Evolutionary conservation across 1,284 basidiomycete species (phyloP), one percentile per base, ranked within the genome.

Genomic region (Porodaedalea pini): DNA sequence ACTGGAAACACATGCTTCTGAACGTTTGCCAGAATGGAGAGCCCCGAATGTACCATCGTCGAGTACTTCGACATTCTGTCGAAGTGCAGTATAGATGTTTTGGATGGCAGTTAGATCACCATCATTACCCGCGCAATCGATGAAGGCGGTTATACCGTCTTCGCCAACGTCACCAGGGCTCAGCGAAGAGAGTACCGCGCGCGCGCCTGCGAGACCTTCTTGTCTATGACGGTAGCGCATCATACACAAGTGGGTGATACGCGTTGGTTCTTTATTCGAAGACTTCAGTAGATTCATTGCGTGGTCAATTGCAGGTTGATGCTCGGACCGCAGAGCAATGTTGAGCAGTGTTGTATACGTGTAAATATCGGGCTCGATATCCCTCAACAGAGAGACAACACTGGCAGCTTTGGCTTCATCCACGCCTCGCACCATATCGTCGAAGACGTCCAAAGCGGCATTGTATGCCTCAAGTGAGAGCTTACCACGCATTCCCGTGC

Each of bases 281-380:
- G 73, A 66, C 40, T 73, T 70, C 36, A 90, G 70, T 27, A 89
- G 71, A 11, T 68, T 68, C 34, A 72, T 72, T 0, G 86, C 80
- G 59, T 81, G 80, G 17, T 71, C 73, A 32, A 91, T 54, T 19
- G 77, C 67, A n/a, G 66, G 64, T 2, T 70, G 65, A 40, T 78
- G 68, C 37, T 72, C 65, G 11, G 84, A 81, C 31, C 80, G 76
- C 19, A 76, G 74, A 1, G 89, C 89, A 51, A 85, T 78, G 56
- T 75, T 72, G 58, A 92, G 71, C 49, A 92, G 73, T 1, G 81
- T 83, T 43, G 82, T 86, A 66, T 85, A 83, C 15, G 89, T 88
- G 65, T 78, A 71, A 56, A 86, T 78, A 64, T 90, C 82, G 36
- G 88, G 86, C 27, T 69, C 60, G 25, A 63, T 59, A 4, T 25